Evolutionary conservation across 2,329 filamentous ascomycete species (phyloP).

Genomic region (Pleurostoma richardsiae): DNA sequence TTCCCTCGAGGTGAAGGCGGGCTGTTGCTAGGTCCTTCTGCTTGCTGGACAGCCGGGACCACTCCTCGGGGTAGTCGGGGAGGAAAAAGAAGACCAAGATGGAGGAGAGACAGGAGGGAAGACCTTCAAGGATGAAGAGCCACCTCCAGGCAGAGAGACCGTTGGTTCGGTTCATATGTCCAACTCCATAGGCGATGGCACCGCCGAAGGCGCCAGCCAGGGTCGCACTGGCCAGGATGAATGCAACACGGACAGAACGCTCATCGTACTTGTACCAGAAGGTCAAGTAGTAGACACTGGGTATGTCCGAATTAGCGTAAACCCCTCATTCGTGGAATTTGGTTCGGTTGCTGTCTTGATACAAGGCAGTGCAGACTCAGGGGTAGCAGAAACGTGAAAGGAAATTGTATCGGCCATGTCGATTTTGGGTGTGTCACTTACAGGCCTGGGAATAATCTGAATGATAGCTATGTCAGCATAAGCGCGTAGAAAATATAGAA

Average conservation of each 20-base stretch:
- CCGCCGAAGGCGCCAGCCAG: constrained; percentile 70
- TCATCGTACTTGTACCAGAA: constrained; percentile 71
- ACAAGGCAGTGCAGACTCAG: too few relatives aligned
- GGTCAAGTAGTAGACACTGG: constrained; percentile 54
- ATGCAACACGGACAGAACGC: constrained; percentile 65
- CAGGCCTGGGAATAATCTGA: constrained; percentile 13
- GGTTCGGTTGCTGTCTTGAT: too few relatives aligned
- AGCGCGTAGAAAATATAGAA: constrained; percentile 37
- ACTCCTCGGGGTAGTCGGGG: constrained; percentile 27
- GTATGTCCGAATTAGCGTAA: background rate
- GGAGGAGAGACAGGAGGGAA: background rate
- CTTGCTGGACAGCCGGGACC: background rate
- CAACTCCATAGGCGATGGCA: constrained; percentile 66
- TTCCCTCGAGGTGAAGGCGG: constrained; percentile 40
- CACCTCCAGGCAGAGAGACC: constrained; percentile 47
- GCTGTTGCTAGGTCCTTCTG: constrained; percentile 23
- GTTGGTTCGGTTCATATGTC: constrained; percentile 60
- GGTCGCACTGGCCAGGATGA: constrained; percentile 65
- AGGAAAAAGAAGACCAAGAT: background rate
- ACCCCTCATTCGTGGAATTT: background rate
- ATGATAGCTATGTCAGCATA: constrained; percentile 26
- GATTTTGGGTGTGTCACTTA: too few relatives aligned
- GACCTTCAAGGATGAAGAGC: background rate
- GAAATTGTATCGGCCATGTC: too few relatives aligned
- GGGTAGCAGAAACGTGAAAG: too few relatives aligned